Base-by-base conservation (phyloP, 805 yeast species). In the Starmerella sirachaensis region DNA sequence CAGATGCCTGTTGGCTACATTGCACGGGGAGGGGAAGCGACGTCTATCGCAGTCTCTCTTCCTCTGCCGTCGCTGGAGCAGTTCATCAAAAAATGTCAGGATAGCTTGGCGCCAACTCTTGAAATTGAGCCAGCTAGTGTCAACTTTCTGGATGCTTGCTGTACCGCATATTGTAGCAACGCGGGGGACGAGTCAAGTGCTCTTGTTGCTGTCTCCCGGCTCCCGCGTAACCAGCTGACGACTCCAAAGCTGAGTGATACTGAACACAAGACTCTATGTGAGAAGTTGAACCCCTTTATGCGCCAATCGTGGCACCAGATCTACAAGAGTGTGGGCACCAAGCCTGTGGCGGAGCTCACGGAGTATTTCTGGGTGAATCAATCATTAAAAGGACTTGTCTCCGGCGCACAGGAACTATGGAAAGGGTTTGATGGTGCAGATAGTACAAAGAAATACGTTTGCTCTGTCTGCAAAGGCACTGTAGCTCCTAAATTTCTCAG, bases 291-390 rank as follows among this genome's bases (percentile, higher is more conserved):
- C 23, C 67, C 70, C 38, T 45, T 45, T 29, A 69, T 69, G 52
- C 95, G 94, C 5, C 75, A 81, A 51, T 94, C 86, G 49, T 60
- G 91, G 20, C 75, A 73, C 53, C 83, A 78, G 0, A 86, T 83
- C 0, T 72, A 54, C 46, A 70, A 75, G 52, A 72, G 69, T 40
- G 91, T 88, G n/a, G 69, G 69, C 21, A 69, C 85, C 0, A 93
- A 81, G 49, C 63, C 84, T 0, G 62, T 74, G 38, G 70, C 86
- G 0, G 97, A 88, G 1, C 61, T 96, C 40, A 85, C 68, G 55
- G 88, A 84, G 52, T 88, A 88, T 51, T 61, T 83, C 37, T 88
- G 97, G 97, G 86, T 30, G 6, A 22, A 36, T 4, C 3, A 35
- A 22, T 42, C 44, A 7, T 18, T 14, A 10, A 20, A 12, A 17